Evolutionary conservation across 768 basidiomycete genomes (phyloP).

Genomic region (Phlebiopsis gigantea): DNA sequence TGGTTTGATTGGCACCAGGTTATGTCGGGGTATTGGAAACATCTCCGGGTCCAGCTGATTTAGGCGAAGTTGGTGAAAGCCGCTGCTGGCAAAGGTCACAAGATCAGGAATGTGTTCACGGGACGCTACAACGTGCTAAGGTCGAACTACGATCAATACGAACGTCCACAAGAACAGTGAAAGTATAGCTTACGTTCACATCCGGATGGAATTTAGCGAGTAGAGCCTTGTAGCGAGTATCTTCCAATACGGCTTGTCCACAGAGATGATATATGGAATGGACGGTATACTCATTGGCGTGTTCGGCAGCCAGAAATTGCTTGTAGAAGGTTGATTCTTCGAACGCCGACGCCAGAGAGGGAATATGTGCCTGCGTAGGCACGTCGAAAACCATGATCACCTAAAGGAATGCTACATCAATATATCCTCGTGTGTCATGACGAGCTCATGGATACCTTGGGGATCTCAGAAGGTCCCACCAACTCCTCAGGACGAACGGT

Average conservation of each 20-base stretch:
- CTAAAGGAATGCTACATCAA: conserved; percentile 35
- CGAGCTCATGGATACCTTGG: conserved; percentile 33
- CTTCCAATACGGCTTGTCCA: conserved; percentile 64
- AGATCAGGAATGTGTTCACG: conserved; percentile 55
- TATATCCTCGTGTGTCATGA: neutral
- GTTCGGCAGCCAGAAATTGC: conserved; percentile 38
- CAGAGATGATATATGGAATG: conserved; percentile 66
- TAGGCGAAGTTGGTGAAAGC: conserved; percentile 67
- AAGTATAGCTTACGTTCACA: conserved; percentile 46
- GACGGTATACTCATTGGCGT: conserved; percentile 39
- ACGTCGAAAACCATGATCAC: conserved; percentile 68
- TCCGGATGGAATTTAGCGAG: conserved; percentile 60
- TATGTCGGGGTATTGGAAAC: conserved; percentile 65
- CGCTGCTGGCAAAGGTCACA: conserved; percentile 70
- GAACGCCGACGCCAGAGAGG: conserved; percentile 45
- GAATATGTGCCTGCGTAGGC: conserved; percentile 54
- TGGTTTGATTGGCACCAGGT: conserved; percentile 33
- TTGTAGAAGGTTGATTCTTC: conserved; percentile 41
- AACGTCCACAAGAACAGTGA: neutral
- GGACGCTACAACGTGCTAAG: conserved; percentile 73
- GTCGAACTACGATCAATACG: neutral
- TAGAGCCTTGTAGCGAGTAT: conserved; percentile 65
- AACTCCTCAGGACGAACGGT: conserved; percentile 58
- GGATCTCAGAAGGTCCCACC: conserved; percentile 46
- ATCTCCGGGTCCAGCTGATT: conserved; percentile 64